Base-by-base conservation (phyloP, 2,329 filamentous ascomycete genomes). In the Tolypocladium cylindrosporum region DNA sequence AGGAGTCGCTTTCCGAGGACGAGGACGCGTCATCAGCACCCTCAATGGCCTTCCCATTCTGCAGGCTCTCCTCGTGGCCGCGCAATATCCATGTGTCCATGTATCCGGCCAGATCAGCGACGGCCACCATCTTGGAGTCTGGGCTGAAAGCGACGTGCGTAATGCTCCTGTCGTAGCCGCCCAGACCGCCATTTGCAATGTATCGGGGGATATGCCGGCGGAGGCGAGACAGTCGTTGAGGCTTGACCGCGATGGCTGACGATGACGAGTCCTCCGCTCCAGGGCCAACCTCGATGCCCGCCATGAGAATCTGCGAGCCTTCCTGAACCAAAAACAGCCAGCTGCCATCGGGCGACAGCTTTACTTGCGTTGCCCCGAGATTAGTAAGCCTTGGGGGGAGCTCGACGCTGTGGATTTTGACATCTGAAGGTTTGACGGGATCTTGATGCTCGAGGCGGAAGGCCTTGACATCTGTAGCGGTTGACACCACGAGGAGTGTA, bases 51-150 rank as follows among this genome's bases (percentile, higher is more conserved):
- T 71, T 66, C 14, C 67, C 69, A 56, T 74, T 69, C 58, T 68
- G 63, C 55, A 64, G 53, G 19, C 61, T 57, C 34, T 70, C 65
- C 3, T 61, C 62, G 10, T 70, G 69, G 57, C 74, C 74, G 67
- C 84, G 80, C 57, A 96, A 73, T 1, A 91, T 75, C 89, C 92
- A 99, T 21, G 87, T 91, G 68, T 97, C 92, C 39, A 97, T 79
- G 71, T 87, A 91, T 50, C 94, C 94, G 50, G 88, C 86, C 56
- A 97, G 74, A 70, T 97, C 93, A 54, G 88, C 86, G 37, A 86
- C 83, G 10, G 88, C 91, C 53, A 97, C 76, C 61, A 96, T 83
- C 63, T 82, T 85, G 68, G 89, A 90, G 69, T 96, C 88, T 6
- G 86, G 78, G 11, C 91, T 92, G 71, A 97, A 97, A 2, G 86